Conservation (phyloP, 2,329 filamentous ascomycete genomes). For the Iodosphaeria phyllophila region DNA sequence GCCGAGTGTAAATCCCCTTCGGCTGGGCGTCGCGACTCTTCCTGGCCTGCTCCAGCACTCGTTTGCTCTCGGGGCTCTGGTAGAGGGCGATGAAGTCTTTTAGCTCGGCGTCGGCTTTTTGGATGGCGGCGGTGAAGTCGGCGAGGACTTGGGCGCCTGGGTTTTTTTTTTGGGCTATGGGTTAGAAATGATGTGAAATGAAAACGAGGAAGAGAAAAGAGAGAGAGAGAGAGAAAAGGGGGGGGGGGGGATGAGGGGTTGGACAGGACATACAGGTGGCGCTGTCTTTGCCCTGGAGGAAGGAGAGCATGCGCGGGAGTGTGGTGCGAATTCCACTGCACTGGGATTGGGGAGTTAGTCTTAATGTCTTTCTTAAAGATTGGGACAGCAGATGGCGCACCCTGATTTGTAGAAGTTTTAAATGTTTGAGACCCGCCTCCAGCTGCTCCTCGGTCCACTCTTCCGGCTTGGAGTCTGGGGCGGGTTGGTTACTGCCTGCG, state of each 20-base stretch:
- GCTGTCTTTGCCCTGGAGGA: no score
- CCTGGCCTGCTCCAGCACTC: conserved; percentile 30
- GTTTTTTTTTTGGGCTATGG: no score
- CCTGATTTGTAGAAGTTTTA: conserved; percentile 36
- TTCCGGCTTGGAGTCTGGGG: no score
- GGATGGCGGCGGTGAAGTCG: conserved; percentile 27
- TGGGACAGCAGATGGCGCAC: no score
- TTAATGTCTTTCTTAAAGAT: no score
- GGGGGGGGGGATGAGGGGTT: no score
- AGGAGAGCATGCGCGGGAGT: conserved; percentile 30
- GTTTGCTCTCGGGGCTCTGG: conserved; percentile 24
- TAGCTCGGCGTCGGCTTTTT: conserved; percentile 28
- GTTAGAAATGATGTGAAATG: no score
- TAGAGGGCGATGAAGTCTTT: conserved; percentile 29
- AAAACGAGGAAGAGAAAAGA: no score
- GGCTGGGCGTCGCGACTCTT: conserved; percentile 35
- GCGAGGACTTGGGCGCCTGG: conserved; percentile 30
- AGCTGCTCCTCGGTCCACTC: conserved; percentile 29
- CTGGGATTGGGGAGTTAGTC: conserved; percentile 12
- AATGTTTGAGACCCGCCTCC: conserved; percentile 26
- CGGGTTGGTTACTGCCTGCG: no score
- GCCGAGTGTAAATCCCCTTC: conserved; percentile 39
- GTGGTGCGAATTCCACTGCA: conserved; percentile 27
- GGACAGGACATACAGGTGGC: no score
- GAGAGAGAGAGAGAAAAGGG: no score